phyloP scores from a whole-genome alignment of 768 basidiomycete species.

The Suillus tomentosus region DNA sequence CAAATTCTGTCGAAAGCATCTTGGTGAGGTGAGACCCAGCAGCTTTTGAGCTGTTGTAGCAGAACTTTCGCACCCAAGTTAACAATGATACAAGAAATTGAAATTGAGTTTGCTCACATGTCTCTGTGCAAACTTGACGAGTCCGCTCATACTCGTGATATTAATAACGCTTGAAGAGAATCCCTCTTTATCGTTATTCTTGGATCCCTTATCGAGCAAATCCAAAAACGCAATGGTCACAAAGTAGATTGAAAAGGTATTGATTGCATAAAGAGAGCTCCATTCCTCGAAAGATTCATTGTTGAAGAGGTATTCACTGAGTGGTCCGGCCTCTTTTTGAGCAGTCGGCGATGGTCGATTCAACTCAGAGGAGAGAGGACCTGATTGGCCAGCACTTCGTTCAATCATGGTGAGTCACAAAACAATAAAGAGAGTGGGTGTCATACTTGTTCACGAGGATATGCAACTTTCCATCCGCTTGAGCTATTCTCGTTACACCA shows the following conservation, averaged over 20 bases:
- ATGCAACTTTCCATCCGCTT: conserved; percentile 66
- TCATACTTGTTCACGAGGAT: conserved; percentile 82
- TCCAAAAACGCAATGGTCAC: conserved; percentile 76
- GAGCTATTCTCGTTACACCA: conserved; percentile 43
- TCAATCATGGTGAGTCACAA: conserved; percentile 1
- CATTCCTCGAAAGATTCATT: conserved; percentile 66
- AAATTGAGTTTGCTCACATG: conserved; percentile 53
- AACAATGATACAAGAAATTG: neutral
- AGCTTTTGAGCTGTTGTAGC: conserved; percentile 80
- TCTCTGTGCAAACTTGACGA: conserved; percentile 69
- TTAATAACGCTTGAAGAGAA: conserved; percentile 75
- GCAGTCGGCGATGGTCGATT: conserved; percentile 56
- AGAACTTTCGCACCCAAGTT: conserved; percentile 50
- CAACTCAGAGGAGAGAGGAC: conserved; percentile 63
- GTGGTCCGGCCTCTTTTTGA: conserved; percentile 60
- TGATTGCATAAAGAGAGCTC: conserved; percentile 62
- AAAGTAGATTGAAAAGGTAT: conserved; percentile 76
- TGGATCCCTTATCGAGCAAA: conserved; percentile 69
- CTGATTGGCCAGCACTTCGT: conserved; percentile 71
- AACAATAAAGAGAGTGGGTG: neutral
- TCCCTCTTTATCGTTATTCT: conserved; percentile 45
- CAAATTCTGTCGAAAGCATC: conserved; percentile 76
- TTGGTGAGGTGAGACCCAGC: conserved; percentile 74
- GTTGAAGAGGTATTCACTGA: conserved; percentile 71
- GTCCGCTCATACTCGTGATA: conserved; percentile 75